Conservation (phyloP, 2,329 filamentous ascomycete species). For the Talaromyces sp. region DNA sequence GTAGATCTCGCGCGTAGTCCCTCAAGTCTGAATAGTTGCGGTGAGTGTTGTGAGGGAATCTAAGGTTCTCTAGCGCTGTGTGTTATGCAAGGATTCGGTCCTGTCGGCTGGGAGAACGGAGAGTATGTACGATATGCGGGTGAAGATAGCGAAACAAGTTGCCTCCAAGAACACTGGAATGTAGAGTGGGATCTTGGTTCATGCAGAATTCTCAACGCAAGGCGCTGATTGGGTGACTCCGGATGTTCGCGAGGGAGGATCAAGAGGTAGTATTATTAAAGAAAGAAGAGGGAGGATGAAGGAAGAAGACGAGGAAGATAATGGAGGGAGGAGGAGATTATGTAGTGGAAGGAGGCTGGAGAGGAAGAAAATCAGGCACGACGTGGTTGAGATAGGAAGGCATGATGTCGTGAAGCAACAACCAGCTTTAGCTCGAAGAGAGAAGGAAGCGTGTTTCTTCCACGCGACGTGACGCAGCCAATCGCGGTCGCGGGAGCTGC, state of each 20-base stretch:
- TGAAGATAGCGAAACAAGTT: constrained; percentile 23
- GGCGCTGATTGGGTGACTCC: constrained; percentile 12
- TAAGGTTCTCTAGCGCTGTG: constrained; percentile 12
- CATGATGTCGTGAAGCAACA: constrained; percentile 5
- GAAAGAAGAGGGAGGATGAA: background rate
- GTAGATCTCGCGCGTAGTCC: background rate
- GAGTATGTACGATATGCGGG: constrained; percentile 25
- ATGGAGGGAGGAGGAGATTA: constrained; percentile 1
- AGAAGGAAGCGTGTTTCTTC: constrained; percentile 26
- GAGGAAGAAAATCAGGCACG: constrained; percentile 17
- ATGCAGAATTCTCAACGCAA: constrained; percentile 10
- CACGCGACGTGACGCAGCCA: constrained; percentile 41
- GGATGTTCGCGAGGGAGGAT: background rate
- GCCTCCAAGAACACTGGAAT: constrained; percentile 26
- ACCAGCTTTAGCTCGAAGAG: constrained; percentile 6
- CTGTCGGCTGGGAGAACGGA: constrained; percentile 34
- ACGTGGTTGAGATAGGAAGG: constrained; percentile 20
- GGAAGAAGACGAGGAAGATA: background rate
- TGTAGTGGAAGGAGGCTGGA: constrained; percentile 22
- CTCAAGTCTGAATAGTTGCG: constrained; percentile 8
- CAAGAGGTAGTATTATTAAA: background rate
- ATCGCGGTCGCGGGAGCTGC: constrained; percentile 27
- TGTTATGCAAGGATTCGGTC: constrained; percentile 20
- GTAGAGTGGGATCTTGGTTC: constrained; percentile 11
- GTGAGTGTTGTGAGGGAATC: constrained; percentile 16